Conservation (phyloP, 345 rosid genomes). For the Firmiana major region DNA sequence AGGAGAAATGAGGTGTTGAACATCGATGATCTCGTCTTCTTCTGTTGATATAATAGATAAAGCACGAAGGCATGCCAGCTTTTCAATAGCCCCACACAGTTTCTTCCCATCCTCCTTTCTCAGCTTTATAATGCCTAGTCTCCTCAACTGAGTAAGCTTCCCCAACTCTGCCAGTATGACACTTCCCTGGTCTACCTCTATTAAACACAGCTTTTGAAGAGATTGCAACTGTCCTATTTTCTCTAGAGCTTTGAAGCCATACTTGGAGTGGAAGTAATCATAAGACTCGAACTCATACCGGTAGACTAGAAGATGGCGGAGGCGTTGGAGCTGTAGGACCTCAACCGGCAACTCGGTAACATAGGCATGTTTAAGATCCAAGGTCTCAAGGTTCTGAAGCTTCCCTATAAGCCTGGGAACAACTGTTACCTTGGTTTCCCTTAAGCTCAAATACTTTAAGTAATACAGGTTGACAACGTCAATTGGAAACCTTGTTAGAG, state of each 20-base stretch:
- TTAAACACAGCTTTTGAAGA: slow-evolving; percentile 35
- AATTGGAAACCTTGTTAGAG: slow-evolving; percentile 31
- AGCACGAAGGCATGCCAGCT: slow-evolving; percentile 27
- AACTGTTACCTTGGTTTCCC: slow-evolving; percentile 27
- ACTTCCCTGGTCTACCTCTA: slow-evolving; percentile 29
- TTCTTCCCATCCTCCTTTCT: slow-evolving; percentile 32
- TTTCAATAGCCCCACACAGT: slow-evolving; percentile 26
- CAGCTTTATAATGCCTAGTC: slow-evolving; percentile 34
- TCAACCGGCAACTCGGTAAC: slow-evolving; percentile 34
- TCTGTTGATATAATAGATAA: slow-evolving; percentile 16
- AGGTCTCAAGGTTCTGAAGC: slow-evolving; percentile 41
- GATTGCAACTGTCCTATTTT: slow-evolving; percentile 29
- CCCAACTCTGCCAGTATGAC: slow-evolving; percentile 31
- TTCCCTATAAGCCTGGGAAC: slow-evolving; percentile 37
- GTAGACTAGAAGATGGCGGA: slow-evolving; percentile 37
- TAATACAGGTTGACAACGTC: slow-evolving; percentile 23
- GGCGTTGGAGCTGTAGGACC: slow-evolving; percentile 33
- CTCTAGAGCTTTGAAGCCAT: slow-evolving; percentile 27
- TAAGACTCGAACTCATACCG: slow-evolving; percentile 30
- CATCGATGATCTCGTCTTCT: slow-evolving; percentile 23
- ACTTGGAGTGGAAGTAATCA: slow-evolving; percentile 17
- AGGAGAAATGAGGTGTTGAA: slow-evolving; percentile 20
- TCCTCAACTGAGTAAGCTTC: slow-evolving; percentile 33
- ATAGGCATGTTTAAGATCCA: slow-evolving; percentile 42
- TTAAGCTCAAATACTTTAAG: slow-evolving; percentile 37